Evolutionary conservation across 1,284 basidiomycete species (phyloP), one percentile per base, ranked within the genome.

Genomic region (Fomes fomentarius): DNA sequence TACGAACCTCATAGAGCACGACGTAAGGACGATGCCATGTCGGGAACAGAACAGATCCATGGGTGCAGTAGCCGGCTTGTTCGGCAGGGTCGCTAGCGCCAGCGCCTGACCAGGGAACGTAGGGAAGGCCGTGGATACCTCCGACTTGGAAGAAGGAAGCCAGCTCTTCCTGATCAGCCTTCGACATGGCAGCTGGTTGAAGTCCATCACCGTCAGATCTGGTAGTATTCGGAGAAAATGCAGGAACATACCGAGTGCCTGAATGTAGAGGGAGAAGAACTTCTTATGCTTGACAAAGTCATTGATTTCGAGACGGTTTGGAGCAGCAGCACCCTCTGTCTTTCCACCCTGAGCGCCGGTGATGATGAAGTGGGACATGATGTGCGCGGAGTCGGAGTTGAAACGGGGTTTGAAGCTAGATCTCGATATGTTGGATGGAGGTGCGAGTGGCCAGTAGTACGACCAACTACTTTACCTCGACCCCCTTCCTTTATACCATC

Each of bases 11-110:
- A 48, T 72, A 74, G 0, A 81, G 63, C n/a, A 72, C 64, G n/a
- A 81, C 64, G 54, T 82, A 82, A 0, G 79, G 78, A 41, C 80
- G 68, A 59, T 82, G 80, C 76, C 76, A 83, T 3, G 77, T 79
- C 3, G 81, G 80, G 71, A 82, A 82, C 12, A 81, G 65, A 12
- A 77, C 71, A 8, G 72, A 75, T 11, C 76, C 77, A 61, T 82
- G 80, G 17, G 73, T 75, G 54, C 80, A 82, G 58, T 82, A 81
- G 2, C 79, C 79, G 10, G 70, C 66, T 68, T 69, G 75, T 15
- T 64, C 58, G 12, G 65, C 58, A 4, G 63, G 52, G 14, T 57
- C 44, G 2, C 54, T 55, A 12, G 70, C 63, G 3, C 69, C 71
- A 17, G 72, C 68, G 9, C 69, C 74, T 47, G 77, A 70, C 78